Base-by-base conservation (phyloP, 495 filamentous ascomycete genomes). In the Penicillium pulvis region DNA sequence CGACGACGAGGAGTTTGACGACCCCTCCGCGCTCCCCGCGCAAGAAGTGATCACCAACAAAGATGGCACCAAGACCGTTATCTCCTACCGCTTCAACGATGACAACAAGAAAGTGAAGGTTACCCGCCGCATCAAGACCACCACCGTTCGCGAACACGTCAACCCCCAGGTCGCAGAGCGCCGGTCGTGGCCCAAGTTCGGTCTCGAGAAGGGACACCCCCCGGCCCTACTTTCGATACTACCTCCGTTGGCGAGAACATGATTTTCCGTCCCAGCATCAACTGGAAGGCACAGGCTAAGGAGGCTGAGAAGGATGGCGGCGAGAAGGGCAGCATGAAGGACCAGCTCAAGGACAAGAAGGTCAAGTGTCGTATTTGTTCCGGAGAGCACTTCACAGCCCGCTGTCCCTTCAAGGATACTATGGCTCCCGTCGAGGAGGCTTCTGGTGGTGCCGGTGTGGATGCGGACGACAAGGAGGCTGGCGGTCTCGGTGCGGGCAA, bases 321-420 rank as follows among this genome's bases (percentile, higher is more conserved):
- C 64, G 91, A 92, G 73, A 83, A 79, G 73, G 77, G 77, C 49
- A 83, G 82, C 66, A 87, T 96, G 81, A 94, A 92, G 81, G 91
- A 92, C 63, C 85, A 91, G 82, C 82, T 97, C 58, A 96, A 93
- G 86, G 91, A 97, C 77, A 96, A 96, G 85, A 96, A 96, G 83
- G 95, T 98, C 79, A 97, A 97, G 83, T 98, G 94, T 77, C 87
- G 94, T 80, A 98, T 98, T 71, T 98, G 94, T 78, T 89, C 87
- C 73, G 94, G 95, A 64, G 95, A 98, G 79, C 94, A 98, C 82
- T 98, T 97, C 80, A 98, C 94, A 4, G 92, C 93, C 30, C 85
- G 93, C 68, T 98, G 83, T 88, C 93, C 88, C 26, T 91, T 89
- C 76, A 91, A 90, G 77, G 88, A 90, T 66, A 91, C 88, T 44